These are phyloP conservation scores for Rubroshorea leprosula DNA, from an alignment of 345 rosid genomes.

Conservation along the genomic window DNA sequence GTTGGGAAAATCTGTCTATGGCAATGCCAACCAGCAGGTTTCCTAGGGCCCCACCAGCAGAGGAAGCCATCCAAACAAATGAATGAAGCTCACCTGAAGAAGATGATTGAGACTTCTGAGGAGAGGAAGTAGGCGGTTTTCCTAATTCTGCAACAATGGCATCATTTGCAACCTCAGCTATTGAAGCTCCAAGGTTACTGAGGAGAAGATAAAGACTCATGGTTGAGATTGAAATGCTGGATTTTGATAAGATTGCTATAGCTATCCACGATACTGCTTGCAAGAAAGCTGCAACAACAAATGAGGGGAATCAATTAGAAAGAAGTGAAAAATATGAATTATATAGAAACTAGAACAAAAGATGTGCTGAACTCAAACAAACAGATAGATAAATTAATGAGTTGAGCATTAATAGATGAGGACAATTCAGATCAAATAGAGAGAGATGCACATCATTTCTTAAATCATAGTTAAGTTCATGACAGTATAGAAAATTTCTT, in stretches of 20 bases:
- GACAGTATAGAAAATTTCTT: no score
- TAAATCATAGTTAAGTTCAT: no score
- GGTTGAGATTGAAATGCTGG: constrained; percentile 48
- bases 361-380: no score
- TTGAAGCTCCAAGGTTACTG: constrained; percentile 81
- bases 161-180: constrained; percentile 90
- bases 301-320: not conserved
- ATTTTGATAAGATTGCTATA: constrained; percentile 50
- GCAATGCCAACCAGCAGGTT: constrained; percentile 72
- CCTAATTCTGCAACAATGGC: constrained; percentile 85
- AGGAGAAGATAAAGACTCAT: constrained; percentile 60
- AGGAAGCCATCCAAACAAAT: constrained; percentile 75
- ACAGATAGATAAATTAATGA: no score
- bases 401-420: no score
- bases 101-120: constrained; percentile 30
- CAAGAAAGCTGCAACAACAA: constrained; percentile 54
- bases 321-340: no score
- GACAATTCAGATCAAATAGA: no score
- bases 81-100: constrained; percentile 66
- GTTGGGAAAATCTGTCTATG: constrained; percentile 41
- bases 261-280: constrained; percentile 87
- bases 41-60: constrained; percentile 85
- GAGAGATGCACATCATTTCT: no score
- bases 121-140: constrained; percentile 29
- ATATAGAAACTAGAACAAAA: no score